Conservation (phyloP, 2,329 filamentous ascomycete species). For the Aulographum hederae region DNA sequence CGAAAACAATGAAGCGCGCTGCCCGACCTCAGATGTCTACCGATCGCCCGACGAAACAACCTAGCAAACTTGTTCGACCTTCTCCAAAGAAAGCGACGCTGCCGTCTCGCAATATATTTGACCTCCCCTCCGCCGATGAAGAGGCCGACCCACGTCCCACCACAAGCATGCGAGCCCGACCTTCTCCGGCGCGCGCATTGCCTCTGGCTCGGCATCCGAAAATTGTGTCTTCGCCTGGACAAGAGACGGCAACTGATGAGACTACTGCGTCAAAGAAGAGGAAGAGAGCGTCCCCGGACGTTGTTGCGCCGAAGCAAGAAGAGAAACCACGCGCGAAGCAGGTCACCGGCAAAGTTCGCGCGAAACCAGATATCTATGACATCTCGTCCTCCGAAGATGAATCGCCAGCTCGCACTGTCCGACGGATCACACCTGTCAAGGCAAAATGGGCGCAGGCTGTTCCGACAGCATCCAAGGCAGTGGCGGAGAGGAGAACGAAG, state of each 20-base stretch:
- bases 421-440: too few species aligned
- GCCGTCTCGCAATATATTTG: slow-evolving; percentile 16
- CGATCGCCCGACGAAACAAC: neutral
- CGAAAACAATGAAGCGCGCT: too few species aligned
- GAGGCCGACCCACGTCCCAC: slow-evolving; percentile 6
- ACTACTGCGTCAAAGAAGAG: slow-evolving; percentile 14
- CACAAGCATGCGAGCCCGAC: neutral
- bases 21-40: neutral
- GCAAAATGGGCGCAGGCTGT: too few species aligned
- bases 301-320: slow-evolving; percentile 7
- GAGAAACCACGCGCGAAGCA: too few species aligned
- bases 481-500: too few species aligned
- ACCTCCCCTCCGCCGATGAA: slow-evolving; percentile 19
- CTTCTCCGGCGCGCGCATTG: neutral
- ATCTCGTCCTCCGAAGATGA: too few species aligned
- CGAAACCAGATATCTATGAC: slow-evolving; percentile 5
- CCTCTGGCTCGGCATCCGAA: too few species aligned
- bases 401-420: too few species aligned
- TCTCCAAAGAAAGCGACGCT: neutral
- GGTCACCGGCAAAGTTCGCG: too few species aligned
- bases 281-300: slow-evolving; percentile 12
- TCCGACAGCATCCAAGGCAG: too few species aligned
- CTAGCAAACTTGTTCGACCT: neutral
- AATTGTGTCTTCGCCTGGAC: slow-evolving; percentile 1
- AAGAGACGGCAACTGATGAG: slow-evolving; percentile 11